A percentile compares a stretch with the other conserved stretches of the same genome.
Evolutionary conservation across 202 grass and related monocot species (phyloP).

Genomic region (Zoysia matrella): DNA sequence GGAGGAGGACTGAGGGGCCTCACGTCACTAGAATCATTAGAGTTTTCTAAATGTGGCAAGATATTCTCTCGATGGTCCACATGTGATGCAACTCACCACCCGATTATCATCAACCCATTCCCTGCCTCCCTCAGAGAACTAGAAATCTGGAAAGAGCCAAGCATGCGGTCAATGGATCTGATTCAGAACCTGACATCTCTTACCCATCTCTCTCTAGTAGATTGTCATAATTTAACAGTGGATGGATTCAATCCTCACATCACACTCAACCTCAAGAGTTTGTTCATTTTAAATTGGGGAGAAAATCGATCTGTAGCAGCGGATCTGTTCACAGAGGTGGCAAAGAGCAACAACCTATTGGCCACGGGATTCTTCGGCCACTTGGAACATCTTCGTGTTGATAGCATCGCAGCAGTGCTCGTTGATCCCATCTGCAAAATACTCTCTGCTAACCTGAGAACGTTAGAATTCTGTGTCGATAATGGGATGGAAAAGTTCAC

Average conservation of each 20-base stretch:
- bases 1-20: not conserved
- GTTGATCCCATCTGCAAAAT: not conserved
- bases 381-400: not conserved
- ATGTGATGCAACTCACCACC: not conserved
- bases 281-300: rapidly evolving
- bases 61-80: not conserved
- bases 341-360: not conserved
- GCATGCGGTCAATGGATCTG: not conserved
- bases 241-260: not conserved
- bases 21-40: not conserved
- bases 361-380: not conserved
- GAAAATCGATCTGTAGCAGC: not conserved
- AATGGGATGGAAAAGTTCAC: too few species aligned
- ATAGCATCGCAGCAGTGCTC: not conserved
- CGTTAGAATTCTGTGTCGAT: not conserved
- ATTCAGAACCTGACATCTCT: constrained; percentile 30
- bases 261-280: not conserved
- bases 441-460: too few species aligned
- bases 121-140: not conserved
- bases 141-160: rapidly evolving
- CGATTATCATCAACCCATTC: not conserved
- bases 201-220: rapidly evolving
- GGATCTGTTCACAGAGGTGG: not conserved
- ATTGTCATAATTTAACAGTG: not conserved
- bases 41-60: not conserved